Conservation (phyloP, 148 eudicot genomes). For the Cornus kousa region DNA sequence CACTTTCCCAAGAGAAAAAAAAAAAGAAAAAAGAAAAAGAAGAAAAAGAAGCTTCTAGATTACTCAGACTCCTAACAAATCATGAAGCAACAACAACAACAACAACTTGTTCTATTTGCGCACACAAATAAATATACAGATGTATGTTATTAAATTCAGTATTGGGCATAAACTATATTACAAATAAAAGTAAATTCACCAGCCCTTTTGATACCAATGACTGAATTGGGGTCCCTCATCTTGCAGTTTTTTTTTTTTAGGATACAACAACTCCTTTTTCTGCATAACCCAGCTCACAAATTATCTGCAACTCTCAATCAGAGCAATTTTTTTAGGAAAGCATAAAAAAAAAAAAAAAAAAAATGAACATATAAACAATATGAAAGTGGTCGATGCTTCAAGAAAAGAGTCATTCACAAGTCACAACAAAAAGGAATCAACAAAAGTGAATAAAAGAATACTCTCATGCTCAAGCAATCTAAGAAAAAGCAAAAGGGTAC, state of each 20-base stretch:
- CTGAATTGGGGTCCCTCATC: conserved; percentile 37
- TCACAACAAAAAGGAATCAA: conserved; percentile 5
- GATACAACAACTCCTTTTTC: conserved; percentile 21
- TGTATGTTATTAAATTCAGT: conserved; percentile 6
- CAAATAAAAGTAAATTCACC: conserved; percentile 12
- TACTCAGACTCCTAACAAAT: conserved; percentile 15
- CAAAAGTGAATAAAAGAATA: conserved; percentile 45
- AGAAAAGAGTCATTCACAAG: conserved; percentile 12
- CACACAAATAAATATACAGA: conserved; percentile 3
- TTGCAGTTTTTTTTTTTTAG: conserved; percentile 2
- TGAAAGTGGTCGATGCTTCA: not conserved
- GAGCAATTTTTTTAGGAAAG: conserved; percentile 23
- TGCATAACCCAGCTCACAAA: conserved; percentile 23
- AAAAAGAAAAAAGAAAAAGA: too few species aligned
- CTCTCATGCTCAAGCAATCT: conserved; percentile 56
- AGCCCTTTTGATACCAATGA: conserved; percentile 27
- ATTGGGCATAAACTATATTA: conserved; percentile 26
- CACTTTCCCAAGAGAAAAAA: not conserved
- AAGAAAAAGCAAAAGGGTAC: conserved; percentile 19
- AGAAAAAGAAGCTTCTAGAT: conserved; percentile 33
- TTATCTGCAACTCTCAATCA: conserved; percentile 26
- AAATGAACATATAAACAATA: conserved; percentile 7
- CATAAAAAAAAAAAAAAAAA: conserved; percentile 22
- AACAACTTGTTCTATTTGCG: conserved; percentile 3
- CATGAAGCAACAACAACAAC: conserved; percentile 4